Conservation (phyloP, 2,329 filamentous ascomycete genomes). For the Epichloe brachyelytri region DNA sequence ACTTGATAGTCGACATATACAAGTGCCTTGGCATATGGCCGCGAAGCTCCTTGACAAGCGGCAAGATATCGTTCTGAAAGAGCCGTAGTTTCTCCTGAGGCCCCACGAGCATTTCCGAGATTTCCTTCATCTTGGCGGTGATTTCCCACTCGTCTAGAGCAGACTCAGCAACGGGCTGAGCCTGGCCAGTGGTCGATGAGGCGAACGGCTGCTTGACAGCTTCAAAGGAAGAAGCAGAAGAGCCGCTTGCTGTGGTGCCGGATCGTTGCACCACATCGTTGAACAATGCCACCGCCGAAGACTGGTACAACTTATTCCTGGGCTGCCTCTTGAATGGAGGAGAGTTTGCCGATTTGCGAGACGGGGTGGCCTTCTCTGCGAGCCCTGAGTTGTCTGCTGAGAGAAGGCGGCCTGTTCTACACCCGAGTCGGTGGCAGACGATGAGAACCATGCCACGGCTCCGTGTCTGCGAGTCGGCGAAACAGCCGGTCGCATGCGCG, state of each 20-base stretch:
- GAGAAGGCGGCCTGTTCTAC: background rate
- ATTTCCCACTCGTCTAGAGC: constrained; percentile 17
- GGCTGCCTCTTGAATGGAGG: background rate
- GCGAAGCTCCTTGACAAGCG: constrained; percentile 15
- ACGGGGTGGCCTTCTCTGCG: background rate
- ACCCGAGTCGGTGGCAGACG: constrained; percentile 8
- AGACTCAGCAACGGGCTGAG: constrained; percentile 2
- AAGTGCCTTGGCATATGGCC: constrained; percentile 17
- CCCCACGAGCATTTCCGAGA: constrained; percentile 9
- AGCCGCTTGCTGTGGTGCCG: background rate
- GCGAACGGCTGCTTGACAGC: background rate
- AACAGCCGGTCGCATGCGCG: constrained; percentile 12
- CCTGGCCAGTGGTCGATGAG: background rate
- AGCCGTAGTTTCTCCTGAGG: constrained; percentile 11
- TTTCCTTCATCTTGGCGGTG: constrained; percentile 16
- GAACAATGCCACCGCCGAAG: constrained; percentile 20
- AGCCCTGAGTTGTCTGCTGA: background rate
- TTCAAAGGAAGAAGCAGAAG: background rate
- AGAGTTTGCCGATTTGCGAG: constrained; percentile 1
- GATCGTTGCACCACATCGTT: constrained; percentile 20
- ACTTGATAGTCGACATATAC: constrained; percentile 10
- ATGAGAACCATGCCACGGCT: constrained; percentile 12
- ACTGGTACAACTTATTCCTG: constrained; percentile 5
- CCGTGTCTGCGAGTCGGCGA: background rate
- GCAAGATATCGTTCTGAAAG: constrained; percentile 19